Evolutionary conservation across 176 grass and related monocot genomes (phyloP), one percentile per base, ranked within the genome.

Genomic region (Triticum monococcum): DNA sequence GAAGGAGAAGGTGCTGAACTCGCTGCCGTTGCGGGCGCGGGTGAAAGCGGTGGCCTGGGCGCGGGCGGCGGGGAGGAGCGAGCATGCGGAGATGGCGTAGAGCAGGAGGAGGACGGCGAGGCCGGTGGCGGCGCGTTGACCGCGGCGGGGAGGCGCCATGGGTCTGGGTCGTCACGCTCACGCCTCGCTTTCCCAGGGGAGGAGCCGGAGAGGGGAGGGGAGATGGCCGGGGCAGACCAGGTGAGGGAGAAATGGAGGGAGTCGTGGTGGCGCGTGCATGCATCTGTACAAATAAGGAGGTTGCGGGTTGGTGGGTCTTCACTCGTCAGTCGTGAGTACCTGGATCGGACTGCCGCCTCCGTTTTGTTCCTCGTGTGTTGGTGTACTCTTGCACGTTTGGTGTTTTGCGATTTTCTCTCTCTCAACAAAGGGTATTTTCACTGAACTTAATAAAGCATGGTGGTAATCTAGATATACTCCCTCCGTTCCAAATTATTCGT

Each of bases 1-100:
- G 87, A 94, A 98, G 75, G 72, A 80, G 86, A 79, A 86, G 67
- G 12, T 84, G 6, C 7, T 8, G 84, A 36, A 65, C 14, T 82
- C 75, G 56, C 24, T 81, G 67, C 76, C 79, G 57, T 6, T 48
- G 65, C 69, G 62, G 87, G 7, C 6, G 6, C 50, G 66, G 30
- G 90, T 82, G 43, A 38, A 79, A 13, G 11, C 22, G 35, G 71
- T 52, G 84, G 85, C 10, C 46, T 92, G 89, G 25, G 79, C 65
- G 57, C 12, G 45, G 7, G 30, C 79, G 16, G 63, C 7, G 8
- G 70, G 57, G 54, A 90, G 17, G 78, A 83, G 8, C 23, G 24
- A 67, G 83, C 23, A 77, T 77, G 6, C 71, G 56, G 76, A 37
- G 56, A 83, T 11, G 70, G 57, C 68, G 63, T 50, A 79, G 22